phyloP scores from a whole-genome alignment of 306 rosid genomes.

The Medicago arabica region DNA sequence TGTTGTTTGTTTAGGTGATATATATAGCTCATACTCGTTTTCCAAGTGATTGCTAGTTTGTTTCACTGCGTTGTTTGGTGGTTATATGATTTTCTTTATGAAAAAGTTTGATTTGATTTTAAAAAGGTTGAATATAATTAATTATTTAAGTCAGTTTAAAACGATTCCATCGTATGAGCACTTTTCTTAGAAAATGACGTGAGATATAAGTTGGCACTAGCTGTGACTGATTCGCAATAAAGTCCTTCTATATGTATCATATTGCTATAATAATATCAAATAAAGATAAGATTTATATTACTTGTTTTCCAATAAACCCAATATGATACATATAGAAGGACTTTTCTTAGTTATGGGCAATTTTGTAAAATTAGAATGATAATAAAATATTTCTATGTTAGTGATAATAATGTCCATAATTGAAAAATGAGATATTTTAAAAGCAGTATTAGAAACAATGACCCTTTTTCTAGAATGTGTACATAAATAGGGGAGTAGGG shows the following conservation, averaged over 20 bases:
- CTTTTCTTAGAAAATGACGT: no score
- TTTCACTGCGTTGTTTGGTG: no score
- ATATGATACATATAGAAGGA: no score
- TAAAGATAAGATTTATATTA: not conserved
- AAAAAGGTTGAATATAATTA: not conserved
- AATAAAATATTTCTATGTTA: not conserved
- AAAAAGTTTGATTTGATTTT: not conserved
- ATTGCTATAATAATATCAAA: not conserved
- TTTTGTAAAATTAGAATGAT: not conserved
- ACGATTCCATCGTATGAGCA: no score
- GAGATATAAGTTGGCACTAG: slow-evolving; percentile 1
- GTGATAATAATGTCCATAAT: slow-evolving; percentile 7
- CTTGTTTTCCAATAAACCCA: not conserved
- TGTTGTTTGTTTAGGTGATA: no score
- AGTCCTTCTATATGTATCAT: not conserved
- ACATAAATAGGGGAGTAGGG: not conserved
- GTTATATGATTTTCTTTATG: no score
- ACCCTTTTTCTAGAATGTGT: not conserved
- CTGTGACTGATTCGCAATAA: not conserved
- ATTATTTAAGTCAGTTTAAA: not conserved
- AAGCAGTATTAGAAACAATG: not conserved
- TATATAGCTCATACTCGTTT: no score
- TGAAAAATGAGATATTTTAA: not conserved
- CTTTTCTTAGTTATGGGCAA: not conserved
- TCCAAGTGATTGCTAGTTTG: no score